These are phyloP conservation scores for Xerocomellus amylosporus DNA, from an alignment of 768 basidiomycete genomes.

Conservation along the genomic window DNA sequence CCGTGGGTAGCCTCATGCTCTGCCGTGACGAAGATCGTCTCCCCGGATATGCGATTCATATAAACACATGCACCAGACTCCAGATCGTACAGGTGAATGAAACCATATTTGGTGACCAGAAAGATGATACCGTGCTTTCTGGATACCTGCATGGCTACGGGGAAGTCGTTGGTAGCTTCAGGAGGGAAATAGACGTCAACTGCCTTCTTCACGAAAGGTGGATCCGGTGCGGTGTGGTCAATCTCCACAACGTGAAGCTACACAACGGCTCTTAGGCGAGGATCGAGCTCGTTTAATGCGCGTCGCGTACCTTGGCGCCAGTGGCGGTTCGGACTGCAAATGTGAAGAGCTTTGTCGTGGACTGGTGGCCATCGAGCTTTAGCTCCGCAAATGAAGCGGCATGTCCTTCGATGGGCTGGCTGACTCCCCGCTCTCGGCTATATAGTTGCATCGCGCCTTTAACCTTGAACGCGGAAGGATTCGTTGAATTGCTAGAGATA, in stretches of 20 bases:
- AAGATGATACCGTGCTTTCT: conserved; percentile 96
- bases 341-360: conserved; percentile 86
- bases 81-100: conserved; percentile 98
- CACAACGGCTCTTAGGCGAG: conserved; percentile 8
- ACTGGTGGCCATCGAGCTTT: conserved; percentile 84
- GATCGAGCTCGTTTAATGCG: neutral
- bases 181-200: conserved; percentile 99
- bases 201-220: conserved; percentile 93
- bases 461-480: conserved; percentile 96
- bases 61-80: conserved; percentile 97
- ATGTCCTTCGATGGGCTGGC: conserved; percentile 98
- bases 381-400: conserved; percentile 94
- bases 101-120: conserved; percentile 97
- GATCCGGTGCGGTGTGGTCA: conserved; percentile 89
- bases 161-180: conserved; percentile 97
- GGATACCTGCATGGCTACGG: conserved; percentile 99
- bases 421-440: conserved; percentile 87
- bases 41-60: conserved; percentile 99
- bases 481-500: conserved; percentile 87
- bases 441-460: conserved; percentile 99
- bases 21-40: conserved; percentile 98
- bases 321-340: conserved; percentile 96
- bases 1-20: conserved; percentile 93
- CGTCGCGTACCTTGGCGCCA: conserved; percentile 82
- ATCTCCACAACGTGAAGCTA: conserved; percentile 99